phyloP scores from a whole-genome alignment of 768 basidiomycete genomes.

The Tylopilus plumbeoviolaceoides region DNA sequence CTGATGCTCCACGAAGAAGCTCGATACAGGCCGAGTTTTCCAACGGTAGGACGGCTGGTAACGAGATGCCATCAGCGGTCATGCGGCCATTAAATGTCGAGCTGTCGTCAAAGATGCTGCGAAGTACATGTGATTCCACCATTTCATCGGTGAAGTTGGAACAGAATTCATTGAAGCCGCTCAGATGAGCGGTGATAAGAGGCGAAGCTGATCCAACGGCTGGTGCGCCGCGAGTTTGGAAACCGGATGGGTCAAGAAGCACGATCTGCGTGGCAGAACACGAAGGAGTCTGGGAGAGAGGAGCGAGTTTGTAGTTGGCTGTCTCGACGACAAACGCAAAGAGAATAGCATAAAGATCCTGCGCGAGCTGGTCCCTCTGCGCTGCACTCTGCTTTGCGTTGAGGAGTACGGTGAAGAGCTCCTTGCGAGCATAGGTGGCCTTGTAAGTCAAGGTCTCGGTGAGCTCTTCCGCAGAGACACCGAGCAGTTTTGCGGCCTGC shows the following conservation, averaged over 20 bases:
- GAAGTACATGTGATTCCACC: constrained; percentile 54
- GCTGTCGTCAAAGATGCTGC: constrained; percentile 48
- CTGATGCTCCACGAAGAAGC: constrained; percentile 48
- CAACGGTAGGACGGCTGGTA: constrained; percentile 46
- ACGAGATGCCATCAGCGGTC: constrained; percentile 47
- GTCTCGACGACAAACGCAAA: constrained; percentile 63
- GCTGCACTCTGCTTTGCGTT: constrained; percentile 45
- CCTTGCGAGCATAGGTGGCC: constrained; percentile 55
- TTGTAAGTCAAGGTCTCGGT: constrained; percentile 51
- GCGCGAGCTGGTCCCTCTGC: constrained; percentile 53
- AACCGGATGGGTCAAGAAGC: constrained; percentile 54
- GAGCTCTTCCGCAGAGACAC: constrained; percentile 51
- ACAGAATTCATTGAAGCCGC: constrained; percentile 58
- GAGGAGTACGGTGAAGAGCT: constrained; percentile 54
- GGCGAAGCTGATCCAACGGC: constrained; percentile 41
- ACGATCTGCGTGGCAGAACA: constrained; percentile 45
- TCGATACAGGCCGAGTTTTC: constrained; percentile 56
- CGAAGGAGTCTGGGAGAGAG: constrained; percentile 37
- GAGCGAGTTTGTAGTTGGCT: constrained; percentile 54
- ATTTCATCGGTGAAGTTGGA: constrained; percentile 59
- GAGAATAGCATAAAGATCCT: constrained; percentile 59
- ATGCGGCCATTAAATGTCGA: constrained; percentile 43
- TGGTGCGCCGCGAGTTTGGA: constrained; percentile 47
- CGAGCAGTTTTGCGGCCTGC: constrained; percentile 46
- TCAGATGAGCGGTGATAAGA: constrained; percentile 52